phyloP scores from a whole-genome alignment of 441 rosid species.

The Mallotus repandus region DNA sequence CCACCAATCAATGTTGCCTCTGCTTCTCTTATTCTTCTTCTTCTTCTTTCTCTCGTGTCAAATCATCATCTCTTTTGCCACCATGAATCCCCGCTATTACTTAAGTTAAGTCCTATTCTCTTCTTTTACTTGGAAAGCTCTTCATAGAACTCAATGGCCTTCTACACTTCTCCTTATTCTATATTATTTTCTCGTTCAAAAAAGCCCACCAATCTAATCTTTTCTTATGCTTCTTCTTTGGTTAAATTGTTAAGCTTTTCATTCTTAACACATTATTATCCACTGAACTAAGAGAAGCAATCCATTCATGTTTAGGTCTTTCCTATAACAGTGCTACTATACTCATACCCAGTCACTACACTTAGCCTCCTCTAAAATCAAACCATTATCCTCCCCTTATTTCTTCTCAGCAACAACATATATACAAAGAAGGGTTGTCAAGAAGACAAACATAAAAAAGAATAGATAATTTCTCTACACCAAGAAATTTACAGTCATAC shows the following conservation, averaged over 20 bases:
- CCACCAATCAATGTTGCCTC: conserved; percentile 81
- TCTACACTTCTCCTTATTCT: conserved; percentile 49
- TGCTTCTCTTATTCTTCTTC: conserved; percentile 49
- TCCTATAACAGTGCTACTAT: conserved; percentile 40
- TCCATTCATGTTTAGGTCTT: conserved; percentile 57
- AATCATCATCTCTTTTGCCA: conserved; percentile 62
- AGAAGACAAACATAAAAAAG: conserved; percentile 95
- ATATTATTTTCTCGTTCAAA: conserved; percentile 27
- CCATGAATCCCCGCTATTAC: conserved; percentile 55
- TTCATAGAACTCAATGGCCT: conserved; percentile 82
- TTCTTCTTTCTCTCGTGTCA: conserved; percentile 39
- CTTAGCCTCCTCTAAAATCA: conserved; percentile 67
- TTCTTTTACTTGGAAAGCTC: conserved; percentile 67
- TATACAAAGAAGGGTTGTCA: conserved; percentile 85
- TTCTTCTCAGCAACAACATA: conserved; percentile 64
- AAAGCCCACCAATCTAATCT: conserved; percentile 37
- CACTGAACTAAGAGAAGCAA: conserved; percentile 28
- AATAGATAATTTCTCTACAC: conserved; percentile 96
- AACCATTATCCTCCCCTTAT: conserved; percentile 55
- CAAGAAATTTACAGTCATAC: conserved; percentile 22
- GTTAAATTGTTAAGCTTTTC: conserved; percentile 35
- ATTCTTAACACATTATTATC: conserved; percentile 31
- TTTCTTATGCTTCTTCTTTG: conserved; percentile 39
- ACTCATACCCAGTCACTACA: conserved; percentile 51
- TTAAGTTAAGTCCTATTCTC: conserved; percentile 42